Evolutionary conservation across 2,329 filamentous ascomycete genomes (phyloP).

Genomic region (Neoarthrinium moseri): DNA sequence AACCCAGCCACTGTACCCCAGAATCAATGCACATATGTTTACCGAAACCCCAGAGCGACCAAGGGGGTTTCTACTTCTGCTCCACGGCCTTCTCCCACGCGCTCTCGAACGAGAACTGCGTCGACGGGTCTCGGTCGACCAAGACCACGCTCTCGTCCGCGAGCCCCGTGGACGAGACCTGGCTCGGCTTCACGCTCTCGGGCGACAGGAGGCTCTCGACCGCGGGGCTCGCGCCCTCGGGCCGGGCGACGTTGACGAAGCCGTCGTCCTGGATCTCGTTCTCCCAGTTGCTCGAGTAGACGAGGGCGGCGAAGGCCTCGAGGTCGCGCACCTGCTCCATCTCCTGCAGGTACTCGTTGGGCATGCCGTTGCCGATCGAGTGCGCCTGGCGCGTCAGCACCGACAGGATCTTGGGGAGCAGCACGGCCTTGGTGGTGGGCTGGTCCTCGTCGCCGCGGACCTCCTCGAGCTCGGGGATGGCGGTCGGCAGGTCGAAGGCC

Average conservation of each 20-base stretch:
- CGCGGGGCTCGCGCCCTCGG: neutral
- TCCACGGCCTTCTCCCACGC: constrained; percentile 68
- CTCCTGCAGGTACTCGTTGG: constrained; percentile 67
- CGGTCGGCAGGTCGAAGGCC: constrained; percentile 65
- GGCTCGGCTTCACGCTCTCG: neutral
- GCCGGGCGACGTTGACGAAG: neutral
- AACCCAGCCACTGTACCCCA: no score
- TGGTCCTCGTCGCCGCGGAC: constrained; percentile 17
- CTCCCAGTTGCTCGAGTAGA: constrained; percentile 83
- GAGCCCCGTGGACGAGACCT: constrained; percentile 11
- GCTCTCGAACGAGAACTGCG: constrained; percentile 56
- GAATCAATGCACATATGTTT: no score
- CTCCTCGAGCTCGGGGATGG: constrained; percentile 19
- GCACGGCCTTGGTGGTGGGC: constrained; percentile 58
- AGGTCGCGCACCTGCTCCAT: constrained; percentile 77
- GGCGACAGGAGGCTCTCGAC: no score
- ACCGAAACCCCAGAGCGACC: no score
- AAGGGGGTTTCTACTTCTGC: constrained; percentile 23
- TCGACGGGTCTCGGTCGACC: constrained; percentile 36
- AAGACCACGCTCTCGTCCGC: constrained; percentile 53
- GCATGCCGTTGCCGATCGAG: constrained; percentile 76
- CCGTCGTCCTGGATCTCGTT: constrained; percentile 57
- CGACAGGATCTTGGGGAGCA: constrained; percentile 83
- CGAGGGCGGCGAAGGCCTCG: constrained; percentile 81
- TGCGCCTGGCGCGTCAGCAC: constrained; percentile 90